Evolutionary conservation across 495 filamentous ascomycete species (phyloP), one percentile per base, ranked within the genome.

Genomic region (Talaromyces stipitatus): DNA sequence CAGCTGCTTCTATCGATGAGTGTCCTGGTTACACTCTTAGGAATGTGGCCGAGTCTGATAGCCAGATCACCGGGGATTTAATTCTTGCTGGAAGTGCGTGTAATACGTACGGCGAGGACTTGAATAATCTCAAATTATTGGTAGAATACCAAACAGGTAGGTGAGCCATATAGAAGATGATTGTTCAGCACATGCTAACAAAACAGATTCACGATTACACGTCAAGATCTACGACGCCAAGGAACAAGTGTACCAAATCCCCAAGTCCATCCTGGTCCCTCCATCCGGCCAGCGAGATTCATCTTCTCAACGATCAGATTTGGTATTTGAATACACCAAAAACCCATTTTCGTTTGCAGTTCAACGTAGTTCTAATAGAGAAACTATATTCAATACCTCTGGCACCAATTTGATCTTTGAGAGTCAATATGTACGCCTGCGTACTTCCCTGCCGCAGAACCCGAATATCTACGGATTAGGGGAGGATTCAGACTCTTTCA

Each of bases 171-270:
- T 20, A 20, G 8, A 20, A 12, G 50, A 36, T 20, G 16, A 29
- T 33, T n/a, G 33, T 32, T 8, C 12, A n/a, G 20, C 14, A 51
- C 10, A 29, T 38, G 51, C 51, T 54, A 7, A 54, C 18, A n/a
- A 12, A 24, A n/a, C 30, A 91, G 88, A 87, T 45, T 78, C 79
- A 26, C 86, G 90, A n/a, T 82, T 95, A 8, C 90, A 94, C 68
- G 86, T 95, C 60, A 84, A 88, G 65, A 92, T 95, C 56, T 82
- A 87, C 58, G 90, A 95, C 69, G 72, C 80, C 22, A 81, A 78
- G n/a, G 82, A 89, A 54, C 74, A 81, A 52, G 76, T 88, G 14
- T 96, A 92, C 63, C 87, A 94, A 66, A 82, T 95, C 20, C 89
- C 90, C 9, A 79, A 85, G 22, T 80, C 77, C 3, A 83, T 89